Conservation (phyloP, 768 basidiomycete genomes). For the Steccherinum ochraceum region DNA sequence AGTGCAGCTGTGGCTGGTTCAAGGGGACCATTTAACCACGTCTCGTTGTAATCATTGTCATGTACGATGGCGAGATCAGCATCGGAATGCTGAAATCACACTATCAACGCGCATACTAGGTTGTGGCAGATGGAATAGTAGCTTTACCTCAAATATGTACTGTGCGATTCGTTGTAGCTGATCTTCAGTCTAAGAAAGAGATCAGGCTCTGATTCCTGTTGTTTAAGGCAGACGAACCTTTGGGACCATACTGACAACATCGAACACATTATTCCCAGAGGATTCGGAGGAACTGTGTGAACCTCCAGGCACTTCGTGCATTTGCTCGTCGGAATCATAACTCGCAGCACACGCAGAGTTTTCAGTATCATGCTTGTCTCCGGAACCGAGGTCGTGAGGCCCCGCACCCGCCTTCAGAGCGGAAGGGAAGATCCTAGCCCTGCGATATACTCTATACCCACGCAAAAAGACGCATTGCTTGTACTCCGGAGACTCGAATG, state of each 20-base stretch:
- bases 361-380: neutral
- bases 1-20: too few relatives aligned
- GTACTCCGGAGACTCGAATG: neutral
- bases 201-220: neutral
- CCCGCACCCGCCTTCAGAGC: conserved; percentile 6
- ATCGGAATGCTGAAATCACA: too few relatives aligned
- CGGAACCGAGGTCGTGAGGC: conserved; percentile 1
- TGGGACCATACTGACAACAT: neutral
- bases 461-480: conserved; percentile 6
- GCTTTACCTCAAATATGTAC: conserved; percentile 5
- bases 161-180: neutral
- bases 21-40: too few relatives aligned
- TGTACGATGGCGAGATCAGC: too few relatives aligned
- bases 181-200: neutral
- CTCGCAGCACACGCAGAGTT: neutral
- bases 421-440: neutral
- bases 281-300: neutral
- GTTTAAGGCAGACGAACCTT: neutral
- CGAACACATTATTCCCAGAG: neutral
- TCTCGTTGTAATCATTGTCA: too few relatives aligned
- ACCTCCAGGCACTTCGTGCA: neutral
- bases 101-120: too few relatives aligned
- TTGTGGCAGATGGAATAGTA: too few relatives aligned
- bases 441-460: neutral
- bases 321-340: neutral